These are phyloP conservation scores for Starmerella kuoi DNA, from an alignment of 805 yeast genomes.

Conservation along the genomic window DNA sequence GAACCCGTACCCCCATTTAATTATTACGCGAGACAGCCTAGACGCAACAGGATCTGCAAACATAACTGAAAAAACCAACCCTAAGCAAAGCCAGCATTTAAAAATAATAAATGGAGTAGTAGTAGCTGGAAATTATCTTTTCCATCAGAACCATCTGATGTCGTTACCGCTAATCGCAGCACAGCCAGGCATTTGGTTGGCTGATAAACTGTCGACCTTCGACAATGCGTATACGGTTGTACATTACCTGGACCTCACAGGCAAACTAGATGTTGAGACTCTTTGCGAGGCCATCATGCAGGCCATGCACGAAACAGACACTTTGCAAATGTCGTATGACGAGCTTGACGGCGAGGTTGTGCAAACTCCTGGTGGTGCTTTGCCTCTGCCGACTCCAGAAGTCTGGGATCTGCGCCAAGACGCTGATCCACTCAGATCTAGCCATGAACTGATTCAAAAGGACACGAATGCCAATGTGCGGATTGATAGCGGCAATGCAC, in stretches of 20 bases:
- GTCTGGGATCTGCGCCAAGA: conserved; percentile 5
- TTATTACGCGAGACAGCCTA: too few species aligned
- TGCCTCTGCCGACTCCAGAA: conserved; percentile 2
- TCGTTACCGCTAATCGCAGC: conserved; percentile 14
- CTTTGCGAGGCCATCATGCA: conserved; percentile 7
- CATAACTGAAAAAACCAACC: not conserved
- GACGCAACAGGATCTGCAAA: not conserved
- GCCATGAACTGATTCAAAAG: conserved; percentile 1
- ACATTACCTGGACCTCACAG: conserved; percentile 10
- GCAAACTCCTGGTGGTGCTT: not conserved
- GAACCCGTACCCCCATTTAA: too few species aligned
- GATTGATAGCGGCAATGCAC: not conserved
- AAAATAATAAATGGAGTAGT: too few species aligned
- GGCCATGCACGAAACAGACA: conserved; percentile 13
- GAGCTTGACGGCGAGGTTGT: conserved; percentile 8
- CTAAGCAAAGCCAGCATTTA: too few species aligned
- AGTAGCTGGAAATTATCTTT: conserved; percentile 2
- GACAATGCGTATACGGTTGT: conserved; percentile 13
- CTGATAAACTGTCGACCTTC: conserved; percentile 12
- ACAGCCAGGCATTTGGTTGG: conserved; percentile 16
- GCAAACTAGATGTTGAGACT: conserved; percentile 1
- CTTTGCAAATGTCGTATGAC: conserved; percentile 8
- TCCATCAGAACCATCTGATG: conserved; percentile 3
- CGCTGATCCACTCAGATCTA: not conserved
- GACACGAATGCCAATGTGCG: conserved; percentile 6